These are phyloP conservation scores for Plantago ovata DNA, from an alignment of 257 asterid genomes.

Conservation along the genomic window DNA sequence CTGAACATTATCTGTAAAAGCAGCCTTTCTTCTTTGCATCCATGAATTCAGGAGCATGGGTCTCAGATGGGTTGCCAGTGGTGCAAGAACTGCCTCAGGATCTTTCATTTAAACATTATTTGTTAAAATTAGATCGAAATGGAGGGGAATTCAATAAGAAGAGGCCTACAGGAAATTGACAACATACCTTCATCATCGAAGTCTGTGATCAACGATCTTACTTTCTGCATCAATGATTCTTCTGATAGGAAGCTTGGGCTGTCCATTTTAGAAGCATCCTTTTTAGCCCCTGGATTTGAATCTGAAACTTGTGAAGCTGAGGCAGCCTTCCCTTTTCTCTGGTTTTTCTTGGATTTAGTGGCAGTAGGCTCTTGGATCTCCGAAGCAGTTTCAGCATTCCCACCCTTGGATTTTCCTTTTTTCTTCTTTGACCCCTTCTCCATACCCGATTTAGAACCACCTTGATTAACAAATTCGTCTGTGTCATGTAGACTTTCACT, in stretches of 20 bases:
- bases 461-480: constrained; percentile 54
- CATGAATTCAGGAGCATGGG: constrained; percentile 86
- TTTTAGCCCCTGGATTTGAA: constrained; percentile 59
- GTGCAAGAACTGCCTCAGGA: constrained; percentile 73
- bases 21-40: constrained; percentile 78
- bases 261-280: constrained; percentile 53
- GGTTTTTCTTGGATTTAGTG: constrained; percentile 73
- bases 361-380: constrained; percentile 58
- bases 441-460: constrained; percentile 43
- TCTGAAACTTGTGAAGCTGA: constrained; percentile 56
- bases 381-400: constrained; percentile 44
- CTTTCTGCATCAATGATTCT: constrained; percentile 69
- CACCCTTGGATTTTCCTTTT: constrained; percentile 71
- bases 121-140: constrained; percentile 15
- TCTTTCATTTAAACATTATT: constrained; percentile 38
- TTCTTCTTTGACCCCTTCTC: constrained; percentile 88
- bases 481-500: constrained; percentile 41
- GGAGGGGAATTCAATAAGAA: constrained; percentile 15
- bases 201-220: constrained; percentile 70
- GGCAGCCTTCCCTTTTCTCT: constrained; percentile 60
- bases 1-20: constrained; percentile 85
- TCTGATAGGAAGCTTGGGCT: constrained; percentile 57
- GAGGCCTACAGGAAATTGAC: constrained; percentile 16
- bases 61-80: constrained; percentile 71
- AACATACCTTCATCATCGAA: constrained; percentile 78